Conservation (phyloP, 768 basidiomycete genomes). For the Leccinum boreale region DNA sequence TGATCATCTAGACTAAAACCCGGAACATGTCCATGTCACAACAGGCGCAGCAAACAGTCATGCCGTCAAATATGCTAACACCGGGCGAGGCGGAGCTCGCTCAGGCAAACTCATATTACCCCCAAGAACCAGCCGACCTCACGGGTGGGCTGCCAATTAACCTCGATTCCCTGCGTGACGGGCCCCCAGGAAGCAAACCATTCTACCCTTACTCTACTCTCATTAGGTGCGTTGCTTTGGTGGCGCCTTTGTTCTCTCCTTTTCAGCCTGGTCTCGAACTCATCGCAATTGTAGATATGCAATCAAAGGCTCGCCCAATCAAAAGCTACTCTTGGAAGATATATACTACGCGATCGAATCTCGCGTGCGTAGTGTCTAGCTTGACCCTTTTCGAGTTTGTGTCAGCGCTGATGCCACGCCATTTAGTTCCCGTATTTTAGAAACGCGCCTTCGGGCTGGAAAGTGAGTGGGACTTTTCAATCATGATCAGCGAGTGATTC, state of each 20-base stretch:
- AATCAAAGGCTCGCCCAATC: slow-evolving; percentile 87
- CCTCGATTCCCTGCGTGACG: slow-evolving; percentile 81
- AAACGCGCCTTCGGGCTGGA: slow-evolving; percentile 87
- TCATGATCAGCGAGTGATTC: background rate
- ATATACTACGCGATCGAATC: slow-evolving; percentile 92
- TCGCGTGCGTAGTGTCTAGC: slow-evolving; percentile 49
- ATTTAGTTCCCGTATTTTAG: slow-evolving; percentile 84
- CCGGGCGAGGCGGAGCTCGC: slow-evolving; percentile 52
- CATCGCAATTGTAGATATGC: slow-evolving; percentile 58
- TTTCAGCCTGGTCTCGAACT: background rate
- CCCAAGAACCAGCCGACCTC: slow-evolving; percentile 73
- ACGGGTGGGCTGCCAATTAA: slow-evolving; percentile 84
- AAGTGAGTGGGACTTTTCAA: slow-evolving; percentile 48
- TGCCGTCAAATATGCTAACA: slow-evolving; percentile 60
- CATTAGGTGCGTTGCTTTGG: slow-evolving; percentile 60
- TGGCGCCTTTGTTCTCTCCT: background rate
- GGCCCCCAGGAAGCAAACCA: slow-evolving; percentile 85
- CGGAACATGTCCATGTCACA: slow-evolving; percentile 43
- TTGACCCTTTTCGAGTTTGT: background rate
- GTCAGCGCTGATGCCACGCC: slow-evolving; percentile 10
- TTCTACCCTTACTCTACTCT: slow-evolving; percentile 91
- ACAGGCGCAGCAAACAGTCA: slow-evolving; percentile 47
- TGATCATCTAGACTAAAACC: slow-evolving; percentile 8
- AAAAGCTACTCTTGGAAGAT: slow-evolving; percentile 81
- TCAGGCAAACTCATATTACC: slow-evolving; percentile 61